A percentile compares a stretch with the other conserved stretches of the same genome.
Conservation (phyloP, 495 filamentous ascomycete genomes). For the Neurospora intermedia region DNA sequence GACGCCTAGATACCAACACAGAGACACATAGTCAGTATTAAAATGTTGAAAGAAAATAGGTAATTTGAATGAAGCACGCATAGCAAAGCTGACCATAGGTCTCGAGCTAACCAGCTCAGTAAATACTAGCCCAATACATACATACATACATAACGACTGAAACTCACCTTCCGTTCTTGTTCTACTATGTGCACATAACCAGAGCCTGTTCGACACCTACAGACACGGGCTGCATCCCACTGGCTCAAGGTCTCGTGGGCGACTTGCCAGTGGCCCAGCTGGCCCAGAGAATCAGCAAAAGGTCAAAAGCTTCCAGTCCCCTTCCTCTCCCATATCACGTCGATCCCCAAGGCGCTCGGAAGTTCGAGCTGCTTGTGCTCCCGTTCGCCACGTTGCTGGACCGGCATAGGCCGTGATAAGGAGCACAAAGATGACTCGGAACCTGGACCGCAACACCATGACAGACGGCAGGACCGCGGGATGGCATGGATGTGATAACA, state of each 20-base stretch:
- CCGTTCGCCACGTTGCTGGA: neutral
- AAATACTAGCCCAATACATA: neutral
- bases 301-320: neutral
- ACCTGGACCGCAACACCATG: neutral
- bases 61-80: neutral
- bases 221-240: neutral
- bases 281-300: neutral
- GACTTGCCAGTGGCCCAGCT: neutral
- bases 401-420: neutral
- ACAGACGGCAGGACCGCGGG: neutral
- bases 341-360: neutral
- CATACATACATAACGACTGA: neutral
- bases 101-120: neutral
- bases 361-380: neutral
- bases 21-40: neutral
- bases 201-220: neutral
- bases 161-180: neutral
- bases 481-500: neutral
- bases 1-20: neutral
- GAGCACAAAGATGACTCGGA: neutral
- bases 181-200: neutral
- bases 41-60: neutral
- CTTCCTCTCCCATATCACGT: neutral
- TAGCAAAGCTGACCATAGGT: neutral
- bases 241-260: neutral